Percentiles rank a stretch among this genome's conserved stretches.
phyloP scores from a whole-genome alignment of 1,139 yeast species.

The Tardiomyces digboiensis region DNA sequence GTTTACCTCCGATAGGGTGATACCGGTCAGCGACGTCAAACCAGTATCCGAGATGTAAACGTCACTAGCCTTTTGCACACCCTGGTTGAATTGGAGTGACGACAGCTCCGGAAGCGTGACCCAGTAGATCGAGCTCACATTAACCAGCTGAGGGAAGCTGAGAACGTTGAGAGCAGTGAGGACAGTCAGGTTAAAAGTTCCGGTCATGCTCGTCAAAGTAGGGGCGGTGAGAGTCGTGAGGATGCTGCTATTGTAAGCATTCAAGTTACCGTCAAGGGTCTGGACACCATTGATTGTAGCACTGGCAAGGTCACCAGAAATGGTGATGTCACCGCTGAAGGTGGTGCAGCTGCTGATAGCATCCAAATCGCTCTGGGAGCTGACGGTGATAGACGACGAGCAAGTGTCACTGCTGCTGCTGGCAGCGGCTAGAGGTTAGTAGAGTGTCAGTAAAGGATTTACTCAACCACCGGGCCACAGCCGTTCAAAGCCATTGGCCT shows the following conservation, averaged over 20 bases:
- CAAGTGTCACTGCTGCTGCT: no score
- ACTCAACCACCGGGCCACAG: no score
- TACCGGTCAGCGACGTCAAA: constrained; percentile 69
- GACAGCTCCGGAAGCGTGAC: constrained; percentile 78
- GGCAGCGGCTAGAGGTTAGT: no score
- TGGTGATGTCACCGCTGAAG: constrained; percentile 67
- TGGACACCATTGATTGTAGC: constrained; percentile 47
- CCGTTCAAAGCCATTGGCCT: no score
- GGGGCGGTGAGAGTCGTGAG: constrained; percentile 68
- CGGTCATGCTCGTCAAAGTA: constrained; percentile 63
- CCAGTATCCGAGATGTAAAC: constrained; percentile 82
- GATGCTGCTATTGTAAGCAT: constrained; percentile 52
- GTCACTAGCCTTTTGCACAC: constrained; percentile 65
- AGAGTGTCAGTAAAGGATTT: no score
- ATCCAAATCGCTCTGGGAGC: constrained; percentile 73
- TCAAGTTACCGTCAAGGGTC: constrained; percentile 68
- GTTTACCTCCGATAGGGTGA: constrained; percentile 62
- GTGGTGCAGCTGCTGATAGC: constrained; percentile 64
- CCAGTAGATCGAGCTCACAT: constrained; percentile 72
- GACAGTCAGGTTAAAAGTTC: constrained; percentile 49
- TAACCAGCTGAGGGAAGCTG: constrained; percentile 68
- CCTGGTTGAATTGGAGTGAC: constrained; percentile 58
- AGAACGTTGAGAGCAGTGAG: constrained; percentile 62
- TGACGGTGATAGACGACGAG: constrained; percentile 21
- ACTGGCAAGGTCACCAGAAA: constrained; percentile 50